These are phyloP conservation scores for Auricularia auricula-judae DNA, from an alignment of 768 basidiomycete genomes.

Conservation along the genomic window DNA sequence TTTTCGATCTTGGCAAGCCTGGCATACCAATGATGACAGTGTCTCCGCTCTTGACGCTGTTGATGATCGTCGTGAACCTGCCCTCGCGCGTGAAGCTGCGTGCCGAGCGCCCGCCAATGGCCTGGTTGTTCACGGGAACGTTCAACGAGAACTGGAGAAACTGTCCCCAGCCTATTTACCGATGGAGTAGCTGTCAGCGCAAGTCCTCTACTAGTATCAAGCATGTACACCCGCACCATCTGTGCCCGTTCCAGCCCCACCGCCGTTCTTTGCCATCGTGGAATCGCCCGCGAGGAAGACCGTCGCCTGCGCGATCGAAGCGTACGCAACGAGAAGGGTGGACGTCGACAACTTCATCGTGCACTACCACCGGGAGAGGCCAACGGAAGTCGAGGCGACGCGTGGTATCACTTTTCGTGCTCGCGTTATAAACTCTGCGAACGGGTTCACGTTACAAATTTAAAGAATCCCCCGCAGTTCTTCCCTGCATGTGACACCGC, in stretches of 20 bases:
- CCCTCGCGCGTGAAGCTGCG: slow-evolving; percentile 39
- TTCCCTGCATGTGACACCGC: no score
- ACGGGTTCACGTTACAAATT: no score
- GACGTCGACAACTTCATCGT: no score
- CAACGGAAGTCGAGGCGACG: no score
- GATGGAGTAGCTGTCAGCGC: background rate
- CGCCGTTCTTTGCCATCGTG: slow-evolving; percentile 14
- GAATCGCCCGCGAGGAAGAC: slow-evolving; percentile 16
- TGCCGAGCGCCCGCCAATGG: slow-evolving; percentile 35
- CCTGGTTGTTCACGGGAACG: slow-evolving; percentile 34
- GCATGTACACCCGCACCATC: slow-evolving; percentile 3
- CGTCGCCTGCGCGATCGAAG: slow-evolving; percentile 4
- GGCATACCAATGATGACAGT: slow-evolving; percentile 24
- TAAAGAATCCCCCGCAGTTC: no score
- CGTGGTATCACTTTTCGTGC: no score
- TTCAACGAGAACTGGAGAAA: slow-evolving; percentile 30
- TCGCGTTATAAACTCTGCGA: no score
- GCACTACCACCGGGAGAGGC: no score
- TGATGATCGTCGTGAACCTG: slow-evolving; percentile 28
- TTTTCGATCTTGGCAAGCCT: background rate
- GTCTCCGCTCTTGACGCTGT: slow-evolving; percentile 16
- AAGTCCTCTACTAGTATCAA: background rate
- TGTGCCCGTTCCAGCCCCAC: slow-evolving; percentile 6
- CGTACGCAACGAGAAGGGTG: background rate
- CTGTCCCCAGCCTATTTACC: slow-evolving; percentile 26